Base-by-base conservation (phyloP, 78 protist species). In the Pigoraptor vietnamica region DNA sequence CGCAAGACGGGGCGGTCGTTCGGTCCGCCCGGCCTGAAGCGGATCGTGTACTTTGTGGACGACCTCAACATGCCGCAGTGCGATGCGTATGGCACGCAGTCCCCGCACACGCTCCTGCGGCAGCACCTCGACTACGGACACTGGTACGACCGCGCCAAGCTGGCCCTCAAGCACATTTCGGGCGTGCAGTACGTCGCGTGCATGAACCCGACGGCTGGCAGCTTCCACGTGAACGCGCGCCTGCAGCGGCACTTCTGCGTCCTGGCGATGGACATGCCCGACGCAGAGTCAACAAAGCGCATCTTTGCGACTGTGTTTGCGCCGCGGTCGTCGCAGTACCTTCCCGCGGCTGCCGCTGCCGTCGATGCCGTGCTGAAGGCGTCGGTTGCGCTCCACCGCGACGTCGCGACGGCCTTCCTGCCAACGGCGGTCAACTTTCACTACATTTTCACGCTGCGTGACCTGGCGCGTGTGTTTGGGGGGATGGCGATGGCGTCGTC, bases 391-490 rank as follows among this genome's bases (percentile, higher is more conserved):
- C 88, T 98, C 40, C 97, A 96, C 96, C 32, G 39, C 1, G 24
- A 0, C 33, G 48, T 93, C 14, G 84, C 39, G 82, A 33, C 32
- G 23, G 86, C 92, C 86, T 91, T 98, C 94, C 96, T 95, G 10
- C 98, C 98, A 19, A 97, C 98, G 40, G 98, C 98, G 14, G 79
- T 96, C 48, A 98, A 97, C 92, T 97, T 98, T 95, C 98, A 98
- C 94, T 98, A 98, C 93, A 55, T 96, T 83, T 97, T 98, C 97
- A 97, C 95, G 92, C 93, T 98, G 90, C 93, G 98, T 40, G 99
- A 98, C 35, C 93, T 98, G 19, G 92, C 95, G 0, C 90, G 99
- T 19, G 95, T 95, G 25, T 96, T 90, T 89, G 94, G 94, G 55
- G 99, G 99, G 33, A 33, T 98, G 36, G 67, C 96, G 90, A 33